Percentiles rank a stretch among this genome's conserved stretches.
phyloP scores from a whole-genome alignment of 768 basidiomycete genomes.

The Mycena chlorophos region DNA sequence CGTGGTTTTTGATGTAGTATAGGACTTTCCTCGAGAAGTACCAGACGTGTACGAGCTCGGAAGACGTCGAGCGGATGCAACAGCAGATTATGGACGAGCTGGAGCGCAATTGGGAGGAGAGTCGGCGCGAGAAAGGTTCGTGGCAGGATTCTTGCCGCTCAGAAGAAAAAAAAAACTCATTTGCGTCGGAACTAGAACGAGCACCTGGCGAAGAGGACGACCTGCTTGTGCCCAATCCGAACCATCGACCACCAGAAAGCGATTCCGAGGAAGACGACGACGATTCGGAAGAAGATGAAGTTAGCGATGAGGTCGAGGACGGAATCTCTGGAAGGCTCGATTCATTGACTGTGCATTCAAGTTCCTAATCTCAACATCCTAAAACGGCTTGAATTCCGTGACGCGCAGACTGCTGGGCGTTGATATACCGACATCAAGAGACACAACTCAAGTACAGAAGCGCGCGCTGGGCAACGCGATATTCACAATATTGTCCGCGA shows the following conservation, averaged over 20 bases:
- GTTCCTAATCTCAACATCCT: not conserved
- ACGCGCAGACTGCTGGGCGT: no score
- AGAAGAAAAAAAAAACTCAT: no score
- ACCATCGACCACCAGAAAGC: conserved; percentile 43
- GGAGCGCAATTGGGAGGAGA: conserved; percentile 59
- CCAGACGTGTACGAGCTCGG: conserved; percentile 62
- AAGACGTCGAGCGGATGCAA: conserved; percentile 61
- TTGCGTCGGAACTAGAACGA: conserved; percentile 22
- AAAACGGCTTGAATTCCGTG: no score
- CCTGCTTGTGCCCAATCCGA: conserved; percentile 69
- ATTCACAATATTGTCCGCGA: no score
- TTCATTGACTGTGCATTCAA: conserved; percentile 1
- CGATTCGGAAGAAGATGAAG: conserved; percentile 4
- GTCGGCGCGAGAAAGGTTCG: conserved; percentile 53
- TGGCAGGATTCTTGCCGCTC: conserved; percentile 1
- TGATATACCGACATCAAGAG: no score
- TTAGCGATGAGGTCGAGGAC: conserved; percentile 5
- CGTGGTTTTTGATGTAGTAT: not conserved
- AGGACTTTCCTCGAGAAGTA: conserved; percentile 75
- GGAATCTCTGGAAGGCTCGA: conserved; percentile 5
- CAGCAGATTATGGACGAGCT: conserved; percentile 70
- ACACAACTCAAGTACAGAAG: no score
- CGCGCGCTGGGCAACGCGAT: no score
- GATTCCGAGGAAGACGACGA: conserved; percentile 25
- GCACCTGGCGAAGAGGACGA: conserved; percentile 49